phyloP scores from a whole-genome alignment of 768 basidiomycete genomes.

The Auriscalpium orientale region DNA sequence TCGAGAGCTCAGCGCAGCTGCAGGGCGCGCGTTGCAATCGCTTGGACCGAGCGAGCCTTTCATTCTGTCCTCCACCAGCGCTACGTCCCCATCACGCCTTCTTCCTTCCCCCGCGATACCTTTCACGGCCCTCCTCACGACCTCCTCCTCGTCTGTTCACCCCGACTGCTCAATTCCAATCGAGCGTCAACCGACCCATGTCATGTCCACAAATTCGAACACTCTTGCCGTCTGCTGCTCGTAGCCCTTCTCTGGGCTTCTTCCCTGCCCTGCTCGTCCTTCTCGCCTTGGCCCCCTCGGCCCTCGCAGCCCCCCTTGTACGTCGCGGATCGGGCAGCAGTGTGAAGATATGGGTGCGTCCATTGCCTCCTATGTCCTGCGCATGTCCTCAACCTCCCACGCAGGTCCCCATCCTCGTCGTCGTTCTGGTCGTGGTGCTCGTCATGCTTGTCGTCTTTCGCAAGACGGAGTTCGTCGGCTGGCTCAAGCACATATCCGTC shows the following conservation, averaged over 20 bases:
- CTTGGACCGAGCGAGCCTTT: too few relatives aligned
- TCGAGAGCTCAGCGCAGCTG: too few relatives aligned
- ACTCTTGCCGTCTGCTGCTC: neutral
- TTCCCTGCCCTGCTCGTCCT: neutral
- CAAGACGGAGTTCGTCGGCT: neutral
- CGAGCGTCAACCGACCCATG: slow-evolving; percentile 1
- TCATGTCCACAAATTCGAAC: slow-evolving; percentile 1
- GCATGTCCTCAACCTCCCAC: neutral
- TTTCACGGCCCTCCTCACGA: too few relatives aligned
- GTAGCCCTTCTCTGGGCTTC: neutral
- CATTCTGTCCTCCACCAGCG: too few relatives aligned
- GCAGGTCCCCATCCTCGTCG: slow-evolving; percentile 3
- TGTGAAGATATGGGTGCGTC: slow-evolving; percentile 1
- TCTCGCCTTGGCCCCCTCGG: slow-evolving; percentile 3
- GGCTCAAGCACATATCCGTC: neutral
- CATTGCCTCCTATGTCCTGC: neutral
- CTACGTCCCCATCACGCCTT: too few relatives aligned
- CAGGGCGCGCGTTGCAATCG: too few relatives aligned
- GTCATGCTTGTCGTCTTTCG: neutral
- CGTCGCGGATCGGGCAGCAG: neutral
- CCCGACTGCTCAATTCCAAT: too few relatives aligned
- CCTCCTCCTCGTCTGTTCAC: too few relatives aligned
- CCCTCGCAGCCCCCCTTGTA: slow-evolving; percentile 1
- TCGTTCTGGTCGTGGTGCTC: slow-evolving; percentile 7
- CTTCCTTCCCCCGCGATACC: too few relatives aligned